phyloP scores from a whole-genome alignment of 371 early-diverging fungal species.

The Syncephalastrum sp. region DNA sequence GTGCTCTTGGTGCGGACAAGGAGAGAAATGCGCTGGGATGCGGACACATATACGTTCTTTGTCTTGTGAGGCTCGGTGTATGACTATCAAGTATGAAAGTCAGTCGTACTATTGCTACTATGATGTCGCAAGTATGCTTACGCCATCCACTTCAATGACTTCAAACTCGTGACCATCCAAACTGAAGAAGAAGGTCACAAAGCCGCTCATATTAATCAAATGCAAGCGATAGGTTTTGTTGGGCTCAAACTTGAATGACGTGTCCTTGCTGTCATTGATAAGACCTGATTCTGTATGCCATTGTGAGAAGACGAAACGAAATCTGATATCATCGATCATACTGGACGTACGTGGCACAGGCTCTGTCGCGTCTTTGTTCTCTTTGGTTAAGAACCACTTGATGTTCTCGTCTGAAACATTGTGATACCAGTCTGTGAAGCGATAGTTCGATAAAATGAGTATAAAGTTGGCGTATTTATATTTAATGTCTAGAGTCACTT shows the following conservation, averaged over 20 bases:
- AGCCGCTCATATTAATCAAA: conserved; percentile 63
- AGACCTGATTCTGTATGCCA: conserved; percentile 29
- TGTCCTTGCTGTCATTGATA: conserved; percentile 41
- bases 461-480: not conserved
- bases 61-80: conserved; percentile 53
- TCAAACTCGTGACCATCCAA: conserved; percentile 74
- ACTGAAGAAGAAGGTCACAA: conserved; percentile 63
- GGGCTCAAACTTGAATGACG: conserved; percentile 21
- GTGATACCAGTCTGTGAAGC: conserved; percentile 60
- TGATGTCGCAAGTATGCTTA: not conserved
- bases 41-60: conserved; percentile 47
- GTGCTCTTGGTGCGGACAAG: conserved; percentile 64
- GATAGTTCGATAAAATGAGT: not conserved
- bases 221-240: conserved; percentile 33
- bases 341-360: conserved; percentile 15
- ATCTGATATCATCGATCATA: not conserved
- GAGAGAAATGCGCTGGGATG: conserved; percentile 69
- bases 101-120: too few species aligned
- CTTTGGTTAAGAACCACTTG: conserved; percentile 42
- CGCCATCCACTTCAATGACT: conserved; percentile 81
- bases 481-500: not conserved
- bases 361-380: conserved; percentile 57
- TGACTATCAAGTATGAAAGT: conserved; percentile 7
- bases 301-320: not conserved
- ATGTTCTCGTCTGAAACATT: conserved; percentile 35